Base-by-base conservation (phyloP, 202 grass and related monocot species). In the Panicum virgatum region DNA sequence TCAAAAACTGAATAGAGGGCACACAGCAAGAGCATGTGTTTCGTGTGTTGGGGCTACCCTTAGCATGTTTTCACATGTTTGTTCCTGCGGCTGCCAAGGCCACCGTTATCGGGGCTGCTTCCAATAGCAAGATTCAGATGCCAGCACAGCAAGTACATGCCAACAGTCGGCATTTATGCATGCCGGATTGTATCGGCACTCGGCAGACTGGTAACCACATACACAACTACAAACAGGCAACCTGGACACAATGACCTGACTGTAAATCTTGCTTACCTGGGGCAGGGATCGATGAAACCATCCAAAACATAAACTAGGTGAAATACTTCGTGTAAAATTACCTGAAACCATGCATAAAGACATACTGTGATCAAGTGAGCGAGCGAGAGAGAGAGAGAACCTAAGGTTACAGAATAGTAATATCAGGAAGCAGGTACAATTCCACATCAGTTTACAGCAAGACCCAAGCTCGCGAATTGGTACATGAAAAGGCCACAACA, bases 361-460 rank as follows among this genome's bases (percentile, higher is more conserved):
- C 56, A 44, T 74, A 70, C 18, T 9, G 64, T 82, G 73, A 56
- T 77, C 48, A 51, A 57, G 36, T 36, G 20, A 18, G 72, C 29
- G 29, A 5, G 15, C 11, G 42, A 3, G 30, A 23, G 54, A 58
- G 43, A 1, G 32, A 23, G 54, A 50, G 37, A 71, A 64, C 44
- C 62, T 82, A 82, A 51, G 51, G 77, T 86, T 78, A 63, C 46
- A 91, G 51, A 85, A 66, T 2, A 83, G 47, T 79, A 50, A 81
- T 75, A 67, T 45, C 72, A 48, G 51, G 45, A 84, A 70, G 30
- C 80, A 80, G 79, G 80, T 86, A 90, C 75, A 90, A 6, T 73
- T 77, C 61, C 64, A 83, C 74, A 65, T 38, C 57, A 73, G 53
- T 48, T 82, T 90, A 81, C 79, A 90, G 46, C 69, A 45, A 68